These are phyloP conservation scores for Canavalia ensiformis DNA, from an alignment of 306 rosid genomes.

Conservation along the genomic window DNA sequence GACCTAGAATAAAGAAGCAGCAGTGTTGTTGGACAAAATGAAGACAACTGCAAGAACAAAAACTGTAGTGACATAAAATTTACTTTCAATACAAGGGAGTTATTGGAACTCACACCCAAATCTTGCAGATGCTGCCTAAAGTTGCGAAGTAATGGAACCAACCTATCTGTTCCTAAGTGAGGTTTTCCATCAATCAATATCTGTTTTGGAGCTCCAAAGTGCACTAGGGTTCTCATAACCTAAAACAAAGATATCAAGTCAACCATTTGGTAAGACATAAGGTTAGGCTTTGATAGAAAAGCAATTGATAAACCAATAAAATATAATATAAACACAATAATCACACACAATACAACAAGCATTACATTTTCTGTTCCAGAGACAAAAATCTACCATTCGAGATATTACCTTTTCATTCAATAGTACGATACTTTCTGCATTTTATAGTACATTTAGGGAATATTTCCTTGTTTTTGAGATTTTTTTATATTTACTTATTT, in stretches of 20 bases:
- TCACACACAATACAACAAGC: not conserved
- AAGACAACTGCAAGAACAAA: conserved; percentile 44
- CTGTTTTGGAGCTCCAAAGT: conserved; percentile 88
- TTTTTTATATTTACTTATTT: too few species aligned
- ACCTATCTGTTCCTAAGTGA: conserved; percentile 93
- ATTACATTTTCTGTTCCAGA: not conserved
- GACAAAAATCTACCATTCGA: not conserved
- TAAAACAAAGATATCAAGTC: conserved; percentile 52
- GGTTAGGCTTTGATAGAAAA: not conserved
- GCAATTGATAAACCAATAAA: not conserved
- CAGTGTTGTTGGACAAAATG: conserved; percentile 35
- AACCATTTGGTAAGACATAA: conserved; percentile 40
- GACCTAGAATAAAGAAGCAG: conserved; percentile 62
- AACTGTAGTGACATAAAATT: conserved; percentile 22
- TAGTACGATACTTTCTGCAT: too few species aligned
- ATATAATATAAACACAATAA: not conserved
- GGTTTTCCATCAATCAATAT: conserved; percentile 92
- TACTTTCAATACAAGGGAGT: conserved; percentile 42
- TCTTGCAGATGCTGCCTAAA: conserved; percentile 81
- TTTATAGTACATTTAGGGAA: too few species aligned
- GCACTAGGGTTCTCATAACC: conserved; percentile 95
- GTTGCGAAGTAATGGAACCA: conserved; percentile 94
- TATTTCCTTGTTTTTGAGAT: too few species aligned
- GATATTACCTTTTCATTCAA: too few species aligned
- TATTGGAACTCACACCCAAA: conserved; percentile 80